Base-by-base conservation (phyloP, 345 rosid genomes). In the Aquilaria sinensis region DNA sequence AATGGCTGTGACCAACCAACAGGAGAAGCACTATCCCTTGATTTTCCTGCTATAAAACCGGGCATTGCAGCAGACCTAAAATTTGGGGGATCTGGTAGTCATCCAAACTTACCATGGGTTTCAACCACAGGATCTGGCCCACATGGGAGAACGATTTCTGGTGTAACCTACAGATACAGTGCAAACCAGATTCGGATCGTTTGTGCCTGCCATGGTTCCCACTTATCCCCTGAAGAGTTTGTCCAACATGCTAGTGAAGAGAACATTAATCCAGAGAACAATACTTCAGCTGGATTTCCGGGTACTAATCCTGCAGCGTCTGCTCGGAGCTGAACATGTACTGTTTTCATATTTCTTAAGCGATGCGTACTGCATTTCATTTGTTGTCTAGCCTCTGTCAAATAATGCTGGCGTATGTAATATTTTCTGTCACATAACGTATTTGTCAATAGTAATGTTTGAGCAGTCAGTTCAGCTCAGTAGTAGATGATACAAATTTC, bases 211-310 rank as follows among this genome's bases (percentile, higher is more conserved):
- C 97, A 90, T 13, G 80, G 97, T 58, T 60, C 66, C 4, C 97
- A 91, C 62, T 76, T 88, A 93, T 81, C 85, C 47, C 96, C 91
- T 0, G 96, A 91, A 71, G 97, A 91, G 72, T 91, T 91, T 76
- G 84, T 86, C 11, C 70, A 85, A 54, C 97, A 91, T 33, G 97
- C 97, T 41, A 84, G 80, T 6, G 91, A 88, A 31, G 93, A 83
- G 70, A 62, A 70, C 56, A 72, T 66, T 15, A 72, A 75, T 63
- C 77, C 84, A 0, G 91, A 88, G 31, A 61, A 73, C 62, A 74
- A 75, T 58, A 55, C 80, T 60, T 70, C 77, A 71, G 74, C 84
- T 0, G 58, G 78, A 7, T 61, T 74, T 55, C 71, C 83, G 5
- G 73, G 73, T 43, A 65, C 70, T 49, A 85, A 78, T 58, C 79